These are phyloP conservation scores for Trametes meyenii DNA, from an alignment of 768 basidiomycete genomes.

Conservation along the genomic window DNA sequence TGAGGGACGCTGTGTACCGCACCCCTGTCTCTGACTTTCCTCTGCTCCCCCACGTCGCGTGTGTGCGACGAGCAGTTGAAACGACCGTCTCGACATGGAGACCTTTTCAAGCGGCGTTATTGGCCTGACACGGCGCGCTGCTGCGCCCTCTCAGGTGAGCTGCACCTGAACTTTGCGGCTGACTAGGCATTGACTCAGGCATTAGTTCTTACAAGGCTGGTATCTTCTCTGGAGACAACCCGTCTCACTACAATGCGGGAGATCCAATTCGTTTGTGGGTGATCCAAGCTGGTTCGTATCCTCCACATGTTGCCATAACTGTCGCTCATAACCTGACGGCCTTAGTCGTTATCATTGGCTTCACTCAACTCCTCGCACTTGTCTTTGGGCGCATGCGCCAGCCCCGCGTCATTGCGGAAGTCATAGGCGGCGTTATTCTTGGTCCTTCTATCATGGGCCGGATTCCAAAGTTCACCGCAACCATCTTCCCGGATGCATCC, in stretches of 20 bases:
- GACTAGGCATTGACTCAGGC: neutral
- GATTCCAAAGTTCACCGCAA: constrained; percentile 67
- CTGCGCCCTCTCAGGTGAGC: constrained; percentile 14
- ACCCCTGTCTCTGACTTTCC: constrained; percentile 3
- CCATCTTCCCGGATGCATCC: constrained; percentile 42
- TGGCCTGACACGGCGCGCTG: neutral
- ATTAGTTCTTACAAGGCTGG: constrained; percentile 59
- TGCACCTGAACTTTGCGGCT: neutral
- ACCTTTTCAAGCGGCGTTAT: constrained; percentile 43
- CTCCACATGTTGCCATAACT: neutral
- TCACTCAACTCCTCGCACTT: constrained; percentile 74
- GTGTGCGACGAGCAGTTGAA: neutral
- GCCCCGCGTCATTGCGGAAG: constrained; percentile 90
- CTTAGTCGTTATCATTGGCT: constrained; percentile 75
- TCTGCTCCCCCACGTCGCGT: neutral
- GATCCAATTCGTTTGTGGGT: constrained; percentile 81
- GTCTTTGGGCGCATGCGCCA: constrained; percentile 73
- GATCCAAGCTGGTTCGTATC: constrained; percentile 66
- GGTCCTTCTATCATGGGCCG: constrained; percentile 70
- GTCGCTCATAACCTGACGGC: neutral
- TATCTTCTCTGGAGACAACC: constrained; percentile 47
- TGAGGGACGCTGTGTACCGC: neutral
- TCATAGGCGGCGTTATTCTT: constrained; percentile 87
- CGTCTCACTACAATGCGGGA: constrained; percentile 37
- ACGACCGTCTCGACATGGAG: constrained; percentile 44